Evolutionary conservation across 2,329 filamentous ascomycete species (phyloP).

Genomic region (Neoascochyta sp.): DNA sequence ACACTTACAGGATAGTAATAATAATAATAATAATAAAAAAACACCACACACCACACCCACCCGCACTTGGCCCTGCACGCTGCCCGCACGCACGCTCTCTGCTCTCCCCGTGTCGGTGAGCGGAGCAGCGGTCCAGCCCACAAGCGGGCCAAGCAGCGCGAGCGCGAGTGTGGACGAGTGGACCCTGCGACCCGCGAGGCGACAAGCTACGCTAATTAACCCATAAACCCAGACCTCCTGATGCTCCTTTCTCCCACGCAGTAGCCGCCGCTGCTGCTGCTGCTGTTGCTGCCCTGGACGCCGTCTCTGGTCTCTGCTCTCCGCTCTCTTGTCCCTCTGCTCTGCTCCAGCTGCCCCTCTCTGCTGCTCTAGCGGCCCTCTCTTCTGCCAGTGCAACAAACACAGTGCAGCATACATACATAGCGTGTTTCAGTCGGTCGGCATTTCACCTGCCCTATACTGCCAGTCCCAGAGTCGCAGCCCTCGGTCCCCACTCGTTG

Average conservation of each 20-base stretch:
- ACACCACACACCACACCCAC: no score
- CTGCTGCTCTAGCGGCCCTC: no score
- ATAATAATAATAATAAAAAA: no score
- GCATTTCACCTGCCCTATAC: no score
- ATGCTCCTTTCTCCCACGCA: conserved; percentile 12
- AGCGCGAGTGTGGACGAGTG: conserved; percentile 8
- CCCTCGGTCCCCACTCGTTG: conserved; percentile 5
- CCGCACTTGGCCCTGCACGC: no score
- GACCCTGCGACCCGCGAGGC: conserved; percentile 11
- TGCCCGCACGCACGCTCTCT: no score
- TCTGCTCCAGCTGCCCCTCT: conserved; percentile 4
- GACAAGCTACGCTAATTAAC: conserved; percentile 9
- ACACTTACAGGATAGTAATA: no score
- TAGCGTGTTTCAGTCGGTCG: conserved; percentile 9
- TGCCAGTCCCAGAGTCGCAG: no score
- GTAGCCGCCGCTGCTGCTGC: no score
- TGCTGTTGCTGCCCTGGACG: conserved; percentile 7
- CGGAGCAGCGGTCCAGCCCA: conserved; percentile 10
- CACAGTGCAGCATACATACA: conserved; percentile 3
- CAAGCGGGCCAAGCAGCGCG: conserved; percentile 7
- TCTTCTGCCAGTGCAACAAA: no score
- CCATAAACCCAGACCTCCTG: no score
- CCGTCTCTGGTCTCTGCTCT: conserved; percentile 5
- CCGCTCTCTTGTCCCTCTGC: conserved; percentile 4
- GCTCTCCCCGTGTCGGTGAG: conserved; percentile 12